These are phyloP conservation scores for Corchorus capsularis DNA, from an alignment of 345 rosid genomes.

Conservation along the genomic window DNA sequence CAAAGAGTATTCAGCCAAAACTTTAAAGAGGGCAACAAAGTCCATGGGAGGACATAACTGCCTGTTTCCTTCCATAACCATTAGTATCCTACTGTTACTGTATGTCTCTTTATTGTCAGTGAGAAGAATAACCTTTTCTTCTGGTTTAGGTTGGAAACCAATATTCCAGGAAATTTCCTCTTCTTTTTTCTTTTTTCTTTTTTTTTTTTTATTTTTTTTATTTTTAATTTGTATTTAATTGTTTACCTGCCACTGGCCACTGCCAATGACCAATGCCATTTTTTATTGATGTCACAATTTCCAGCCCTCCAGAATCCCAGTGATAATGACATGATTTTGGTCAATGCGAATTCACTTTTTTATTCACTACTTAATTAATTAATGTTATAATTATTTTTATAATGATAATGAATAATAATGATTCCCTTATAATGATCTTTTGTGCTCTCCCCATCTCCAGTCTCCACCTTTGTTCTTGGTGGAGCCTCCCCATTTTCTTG, in stretches of 20 bases:
- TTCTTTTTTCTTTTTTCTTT: neutral
- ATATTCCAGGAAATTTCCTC: constrained; percentile 13
- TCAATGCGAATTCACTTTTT: neutral
- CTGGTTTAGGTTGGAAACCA: neutral
- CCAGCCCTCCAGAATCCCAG: neutral
- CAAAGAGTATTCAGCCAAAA: neutral
- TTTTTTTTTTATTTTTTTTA: no score
- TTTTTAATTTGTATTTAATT: no score
- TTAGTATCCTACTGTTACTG: no score
- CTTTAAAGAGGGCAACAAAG: neutral
- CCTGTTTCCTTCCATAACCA: neutral
- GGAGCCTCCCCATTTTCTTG: neutral
- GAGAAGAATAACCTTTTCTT: neutral
- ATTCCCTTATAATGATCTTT: neutral
- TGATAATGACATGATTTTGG: neutral
- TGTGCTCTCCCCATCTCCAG: neutral
- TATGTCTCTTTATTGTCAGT: neutral
- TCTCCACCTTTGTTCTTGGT: neutral
- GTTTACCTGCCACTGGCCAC: constrained; percentile 5
- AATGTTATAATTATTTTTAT: neutral
- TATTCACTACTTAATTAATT: neutral
- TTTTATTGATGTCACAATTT: neutral
- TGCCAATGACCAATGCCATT: neutral
- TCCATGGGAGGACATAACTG: neutral
- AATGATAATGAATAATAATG: no score